Conservation (phyloP, 768 basidiomycete genomes). For the Psilocybe cyanescens region DNA sequence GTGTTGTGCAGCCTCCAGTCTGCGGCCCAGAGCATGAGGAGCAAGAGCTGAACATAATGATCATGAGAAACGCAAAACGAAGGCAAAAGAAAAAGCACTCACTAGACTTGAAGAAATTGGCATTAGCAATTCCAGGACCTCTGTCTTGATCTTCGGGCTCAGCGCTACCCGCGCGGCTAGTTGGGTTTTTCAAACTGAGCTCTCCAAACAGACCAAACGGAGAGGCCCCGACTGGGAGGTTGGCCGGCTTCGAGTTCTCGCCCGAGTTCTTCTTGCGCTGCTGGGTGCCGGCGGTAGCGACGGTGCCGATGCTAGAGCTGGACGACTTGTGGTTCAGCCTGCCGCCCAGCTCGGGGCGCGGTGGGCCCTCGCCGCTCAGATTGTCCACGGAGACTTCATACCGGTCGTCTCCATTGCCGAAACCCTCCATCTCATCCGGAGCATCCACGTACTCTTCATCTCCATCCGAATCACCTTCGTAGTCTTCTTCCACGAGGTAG, state of each 20-base stretch:
- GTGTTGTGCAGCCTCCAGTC: conserved; percentile 44
- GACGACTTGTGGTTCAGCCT: conserved; percentile 37
- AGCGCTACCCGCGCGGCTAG: conserved; percentile 38
- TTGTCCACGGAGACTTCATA: conserved; percentile 48
- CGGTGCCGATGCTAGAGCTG: conserved; percentile 43
- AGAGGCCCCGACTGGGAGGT: conserved; percentile 61
- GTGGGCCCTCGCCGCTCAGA: conserved; percentile 41
- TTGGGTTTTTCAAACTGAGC: conserved; percentile 51
- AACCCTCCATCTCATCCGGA: conserved; percentile 31
- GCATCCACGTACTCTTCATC: conserved; percentile 39
- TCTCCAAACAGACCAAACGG: conserved; percentile 82
- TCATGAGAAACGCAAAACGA: background rate
- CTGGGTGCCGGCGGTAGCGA: conserved; percentile 27
- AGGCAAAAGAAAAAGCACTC: conserved; percentile 24
- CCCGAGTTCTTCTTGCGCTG: conserved; percentile 43
- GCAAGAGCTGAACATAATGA: conserved; percentile 37
- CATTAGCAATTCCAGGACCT: conserved; percentile 67
- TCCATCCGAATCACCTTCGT: conserved; percentile 44
- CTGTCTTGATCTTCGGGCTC: conserved; percentile 50
- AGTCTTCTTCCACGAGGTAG: conserved; percentile 52
- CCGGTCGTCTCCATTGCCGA: conserved; percentile 33
- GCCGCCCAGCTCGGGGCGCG: conserved; percentile 17
- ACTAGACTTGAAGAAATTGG: conserved; percentile 72
- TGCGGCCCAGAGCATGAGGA: conserved; percentile 42
- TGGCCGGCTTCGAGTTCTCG: conserved; percentile 51